A percentile compares a stretch with the other conserved stretches of the same genome.
These are phyloP conservation scores for Setomelanomma holmii DNA, from an alignment of 2,329 filamentous ascomycete genomes.

Conservation along the genomic window DNA sequence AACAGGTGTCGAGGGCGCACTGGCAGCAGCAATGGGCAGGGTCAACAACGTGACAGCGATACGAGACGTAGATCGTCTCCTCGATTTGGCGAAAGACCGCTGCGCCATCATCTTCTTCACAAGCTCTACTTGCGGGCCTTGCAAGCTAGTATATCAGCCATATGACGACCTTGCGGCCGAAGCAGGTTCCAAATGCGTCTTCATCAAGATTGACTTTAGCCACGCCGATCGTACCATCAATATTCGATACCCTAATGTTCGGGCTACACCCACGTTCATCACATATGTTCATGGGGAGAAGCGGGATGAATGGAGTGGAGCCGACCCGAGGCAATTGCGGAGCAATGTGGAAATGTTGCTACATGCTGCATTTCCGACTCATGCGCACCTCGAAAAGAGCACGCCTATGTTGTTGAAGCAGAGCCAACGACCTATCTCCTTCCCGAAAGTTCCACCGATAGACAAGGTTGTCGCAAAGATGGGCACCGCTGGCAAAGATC, in stretches of 20 bases:
- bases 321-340: slow-evolving; percentile 71
- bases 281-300: slow-evolving; percentile 80
- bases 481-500: slow-evolving; percentile 65
- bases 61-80: slow-evolving; percentile 65
- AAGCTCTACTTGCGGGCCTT: slow-evolving; percentile 83
- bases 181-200: slow-evolving; percentile 68
- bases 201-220: slow-evolving; percentile 85
- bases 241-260: slow-evolving; percentile 67
- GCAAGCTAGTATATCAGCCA: slow-evolving; percentile 80
- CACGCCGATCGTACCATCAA: slow-evolving; percentile 58
- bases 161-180: slow-evolving; percentile 83
- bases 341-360: slow-evolving; percentile 77
- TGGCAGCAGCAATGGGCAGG: slow-evolving; percentile 46
- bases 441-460: slow-evolving; percentile 79
- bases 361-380: slow-evolving; percentile 75
- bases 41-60: slow-evolving; percentile 70
- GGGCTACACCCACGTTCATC: slow-evolving; percentile 86
- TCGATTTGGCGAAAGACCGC: slow-evolving; percentile 67
- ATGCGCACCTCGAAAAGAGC: slow-evolving; percentile 75
- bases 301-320: slow-evolving; percentile 81
- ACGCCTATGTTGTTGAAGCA: slow-evolving; percentile 73
- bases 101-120: slow-evolving; percentile 92
- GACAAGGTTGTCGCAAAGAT: slow-evolving; percentile 84
- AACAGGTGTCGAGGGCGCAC: slow-evolving; percentile 12
- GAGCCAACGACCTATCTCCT: slow-evolving; percentile 73